These are phyloP conservation scores for Sclerotinia minor DNA, from an alignment of 2,329 filamentous ascomycete species.

Conservation along the genomic window DNA sequence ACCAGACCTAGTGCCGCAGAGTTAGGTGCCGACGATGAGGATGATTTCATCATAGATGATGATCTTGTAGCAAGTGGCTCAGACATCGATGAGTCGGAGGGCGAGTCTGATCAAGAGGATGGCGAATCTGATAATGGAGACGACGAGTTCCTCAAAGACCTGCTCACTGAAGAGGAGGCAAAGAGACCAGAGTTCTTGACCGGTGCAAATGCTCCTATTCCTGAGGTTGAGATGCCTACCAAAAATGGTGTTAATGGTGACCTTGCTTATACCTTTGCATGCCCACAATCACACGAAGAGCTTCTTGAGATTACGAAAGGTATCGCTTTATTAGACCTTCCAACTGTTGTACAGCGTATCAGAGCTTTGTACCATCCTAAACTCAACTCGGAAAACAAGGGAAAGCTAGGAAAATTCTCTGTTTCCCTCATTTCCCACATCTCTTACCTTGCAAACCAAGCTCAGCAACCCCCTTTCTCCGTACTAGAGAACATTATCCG, in stretches of 20 bases:
- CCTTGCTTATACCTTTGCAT: conserved; percentile 82
- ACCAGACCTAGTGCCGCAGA: conserved; percentile 50
- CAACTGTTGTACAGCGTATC: conserved; percentile 83
- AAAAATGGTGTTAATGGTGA: conserved; percentile 48
- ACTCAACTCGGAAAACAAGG: conserved; percentile 80
- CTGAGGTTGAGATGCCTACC: conserved; percentile 45
- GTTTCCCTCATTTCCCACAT: conserved; percentile 64
- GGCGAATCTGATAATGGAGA: conserved; percentile 51
- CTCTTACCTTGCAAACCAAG: conserved; percentile 49
- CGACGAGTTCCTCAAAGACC: conserved; percentile 71
- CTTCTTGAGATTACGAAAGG: conserved; percentile 64
- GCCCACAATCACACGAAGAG: conserved; percentile 75
- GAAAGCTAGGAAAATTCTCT: conserved; percentile 70
- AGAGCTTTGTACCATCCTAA: conserved; percentile 90
- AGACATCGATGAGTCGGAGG: conserved; percentile 59
- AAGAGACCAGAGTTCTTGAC: conserved; percentile 54
- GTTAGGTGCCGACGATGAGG: conserved; percentile 84
- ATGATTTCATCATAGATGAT: conserved; percentile 89
- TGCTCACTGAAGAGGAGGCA: conserved; percentile 60
- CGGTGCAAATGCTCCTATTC: conserved; percentile 47
- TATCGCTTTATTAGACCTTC: conserved; percentile 64
- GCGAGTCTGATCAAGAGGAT: conserved; percentile 48
- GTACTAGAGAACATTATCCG: conserved; percentile 79
- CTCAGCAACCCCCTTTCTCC: conserved; percentile 57
- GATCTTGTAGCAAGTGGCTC: conserved; percentile 83